phyloP scores from a whole-genome alignment of 495 filamentous ascomycete genomes.

The Xylaria venustula region DNA sequence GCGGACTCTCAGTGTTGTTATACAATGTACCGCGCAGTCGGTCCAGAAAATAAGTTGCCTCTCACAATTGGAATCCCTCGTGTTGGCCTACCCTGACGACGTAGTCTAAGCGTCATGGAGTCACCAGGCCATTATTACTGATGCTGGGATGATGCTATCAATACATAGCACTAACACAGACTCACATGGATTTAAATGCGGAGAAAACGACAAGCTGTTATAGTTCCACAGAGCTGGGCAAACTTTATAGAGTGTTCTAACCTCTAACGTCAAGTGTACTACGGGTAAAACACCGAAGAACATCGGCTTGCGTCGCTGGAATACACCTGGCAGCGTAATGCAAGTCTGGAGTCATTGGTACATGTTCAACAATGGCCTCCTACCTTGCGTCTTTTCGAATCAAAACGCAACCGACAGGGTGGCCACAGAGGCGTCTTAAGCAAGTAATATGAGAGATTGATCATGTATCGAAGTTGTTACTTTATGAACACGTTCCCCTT shows the following conservation, averaged over 20 bases:
- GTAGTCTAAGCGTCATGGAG: conserved; percentile 9
- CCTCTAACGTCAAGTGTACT: too few relatives aligned
- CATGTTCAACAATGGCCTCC: not conserved
- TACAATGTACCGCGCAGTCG: not conserved
- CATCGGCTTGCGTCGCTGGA: not conserved
- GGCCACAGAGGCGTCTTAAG: too few relatives aligned
- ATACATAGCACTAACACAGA: not conserved
- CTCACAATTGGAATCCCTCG: not conserved
- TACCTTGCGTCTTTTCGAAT: not conserved
- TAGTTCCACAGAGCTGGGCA: not conserved
- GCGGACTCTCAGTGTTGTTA: not conserved
- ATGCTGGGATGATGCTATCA: conserved; percentile 14
- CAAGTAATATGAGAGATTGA: not conserved
- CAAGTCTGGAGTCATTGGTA: not conserved
- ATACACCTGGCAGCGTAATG: not conserved
- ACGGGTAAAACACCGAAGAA: too few relatives aligned
- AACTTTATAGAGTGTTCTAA: too few relatives aligned
- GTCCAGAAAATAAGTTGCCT: not conserved
- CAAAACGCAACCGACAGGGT: not conserved
- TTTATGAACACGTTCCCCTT: not conserved
- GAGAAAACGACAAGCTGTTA: not conserved
- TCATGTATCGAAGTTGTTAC: not conserved
- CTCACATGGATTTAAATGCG: not conserved
- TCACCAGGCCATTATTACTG: not conserved
- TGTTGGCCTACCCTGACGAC: not conserved